phyloP scores from a whole-genome alignment of 2,329 filamentous ascomycete genomes.

The Hortaea werneckii region DNA sequence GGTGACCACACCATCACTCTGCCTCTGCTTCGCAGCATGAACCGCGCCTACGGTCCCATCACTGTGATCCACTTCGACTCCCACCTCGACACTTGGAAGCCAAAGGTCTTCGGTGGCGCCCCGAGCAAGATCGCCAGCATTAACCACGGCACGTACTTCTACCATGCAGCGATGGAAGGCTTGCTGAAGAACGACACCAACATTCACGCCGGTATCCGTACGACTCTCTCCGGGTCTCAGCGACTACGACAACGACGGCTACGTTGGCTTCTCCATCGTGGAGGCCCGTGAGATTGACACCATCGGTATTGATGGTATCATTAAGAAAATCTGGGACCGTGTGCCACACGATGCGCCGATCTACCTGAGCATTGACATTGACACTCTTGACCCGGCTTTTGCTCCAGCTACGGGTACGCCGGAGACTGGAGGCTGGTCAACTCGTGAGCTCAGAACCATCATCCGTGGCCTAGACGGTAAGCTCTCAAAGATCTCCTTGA shows the following conservation, averaged over 20 bases:
- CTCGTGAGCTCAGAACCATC: constrained; percentile 62
- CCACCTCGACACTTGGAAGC: constrained; percentile 58
- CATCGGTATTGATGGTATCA: constrained; percentile 62
- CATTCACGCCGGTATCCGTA: constrained; percentile 80
- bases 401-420: constrained; percentile 66
- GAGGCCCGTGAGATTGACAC: constrained; percentile 64
- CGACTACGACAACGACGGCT: constrained; percentile 78
- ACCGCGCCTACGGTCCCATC: constrained; percentile 57
- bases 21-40: constrained; percentile 47
- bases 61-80: constrained; percentile 55
- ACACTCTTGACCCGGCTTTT: constrained; percentile 76
- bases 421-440: constrained; percentile 68
- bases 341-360: constrained; percentile 67
- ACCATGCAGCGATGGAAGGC: constrained; percentile 68
- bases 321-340: constrained; percentile 64
- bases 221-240: constrained; percentile 64
- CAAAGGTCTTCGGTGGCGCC: constrained; percentile 77
- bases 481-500: constrained; percentile 33
- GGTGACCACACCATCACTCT: constrained; percentile 52
- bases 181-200: constrained; percentile 72
- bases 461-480: constrained; percentile 54
- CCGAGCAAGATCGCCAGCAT: constrained; percentile 65
- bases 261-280: constrained; percentile 74
- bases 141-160: constrained; percentile 84
- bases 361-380: constrained; percentile 78